These are phyloP conservation scores for Coprinopsis strossmayeri DNA, from an alignment of 768 basidiomycete genomes.

Conservation along the genomic window DNA sequence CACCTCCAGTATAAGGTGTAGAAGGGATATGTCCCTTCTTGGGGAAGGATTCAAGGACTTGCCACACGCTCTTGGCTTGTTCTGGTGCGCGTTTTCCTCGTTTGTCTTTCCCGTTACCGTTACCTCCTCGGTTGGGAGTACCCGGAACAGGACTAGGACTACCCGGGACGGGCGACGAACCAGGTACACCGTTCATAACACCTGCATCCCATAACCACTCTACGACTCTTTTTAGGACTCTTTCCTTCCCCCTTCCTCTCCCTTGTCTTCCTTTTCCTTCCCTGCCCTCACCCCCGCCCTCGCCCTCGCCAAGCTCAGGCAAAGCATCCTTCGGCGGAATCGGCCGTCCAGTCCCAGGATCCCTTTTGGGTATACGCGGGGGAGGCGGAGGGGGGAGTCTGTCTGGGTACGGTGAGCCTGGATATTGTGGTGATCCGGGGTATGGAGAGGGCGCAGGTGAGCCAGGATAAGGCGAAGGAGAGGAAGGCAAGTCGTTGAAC, in stretches of 20 bases:
- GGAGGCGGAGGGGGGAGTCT: slow-evolving; percentile 5
- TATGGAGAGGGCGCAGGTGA: neutral
- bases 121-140: neutral
- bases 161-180: too few species aligned
- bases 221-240: too few species aligned
- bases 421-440: neutral
- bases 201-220: slow-evolving; percentile 41
- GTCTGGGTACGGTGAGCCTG: slow-evolving; percentile 12
- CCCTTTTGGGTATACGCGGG: slow-evolving; percentile 12
- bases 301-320: slow-evolving; percentile 28
- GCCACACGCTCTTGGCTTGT: neutral
- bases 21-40: slow-evolving; percentile 1
- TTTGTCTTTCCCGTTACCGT: neutral
- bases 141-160: neutral
- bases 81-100: neutral
- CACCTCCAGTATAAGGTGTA: neutral
- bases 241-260: too few species aligned
- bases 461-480: slow-evolving; percentile 1
- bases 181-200: slow-evolving; percentile 48
- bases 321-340: slow-evolving; percentile 27
- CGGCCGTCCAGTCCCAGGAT: slow-evolving; percentile 15
- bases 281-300: slow-evolving; percentile 16
- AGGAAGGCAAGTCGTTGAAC: slow-evolving; percentile 2
- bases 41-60: neutral
- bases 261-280: too few species aligned